These are phyloP conservation scores for Hevea brasiliensis DNA, from an alignment of 345 rosid genomes.

Conservation along the genomic window DNA sequence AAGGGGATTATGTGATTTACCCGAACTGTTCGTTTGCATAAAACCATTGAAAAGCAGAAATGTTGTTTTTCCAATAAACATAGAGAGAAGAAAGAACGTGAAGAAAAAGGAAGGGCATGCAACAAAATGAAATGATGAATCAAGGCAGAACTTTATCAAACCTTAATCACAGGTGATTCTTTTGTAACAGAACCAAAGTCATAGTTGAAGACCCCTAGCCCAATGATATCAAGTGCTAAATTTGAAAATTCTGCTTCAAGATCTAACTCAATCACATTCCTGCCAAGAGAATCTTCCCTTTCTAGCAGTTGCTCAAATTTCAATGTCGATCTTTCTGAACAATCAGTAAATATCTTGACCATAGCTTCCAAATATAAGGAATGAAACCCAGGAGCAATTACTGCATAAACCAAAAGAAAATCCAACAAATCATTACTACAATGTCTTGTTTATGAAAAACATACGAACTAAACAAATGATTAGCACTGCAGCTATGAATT, in stretches of 20 bases:
- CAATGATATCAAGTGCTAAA: slow-evolving; percentile 92
- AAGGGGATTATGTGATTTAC: too few species aligned
- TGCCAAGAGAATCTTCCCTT: slow-evolving; percentile 40
- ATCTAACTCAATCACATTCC: slow-evolving; percentile 61
- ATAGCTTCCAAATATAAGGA: slow-evolving; percentile 80
- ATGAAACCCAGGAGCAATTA: slow-evolving; percentile 92
- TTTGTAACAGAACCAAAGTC: slow-evolving; percentile 91
- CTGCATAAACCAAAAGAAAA: slow-evolving; percentile 38
- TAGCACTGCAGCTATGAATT: neutral
- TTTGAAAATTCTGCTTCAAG: slow-evolving; percentile 94
- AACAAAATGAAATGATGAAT: slow-evolving; percentile 5
- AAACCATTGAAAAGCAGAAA: too few species aligned
- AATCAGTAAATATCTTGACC: slow-evolving; percentile 71
- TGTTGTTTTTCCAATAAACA: neutral
- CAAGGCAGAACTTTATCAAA: slow-evolving; percentile 21
- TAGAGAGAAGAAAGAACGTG: neutral
- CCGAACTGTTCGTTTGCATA: too few species aligned
- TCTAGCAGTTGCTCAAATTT: slow-evolving; percentile 72
- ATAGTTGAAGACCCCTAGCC: slow-evolving; percentile 89
- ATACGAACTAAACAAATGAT: neutral
- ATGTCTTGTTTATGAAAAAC: neutral
- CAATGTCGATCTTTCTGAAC: slow-evolving; percentile 67
- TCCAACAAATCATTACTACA: neutral
- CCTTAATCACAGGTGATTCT: slow-evolving; percentile 96
- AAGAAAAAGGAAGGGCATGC: neutral